phyloP scores from a whole-genome alignment of 2,329 filamentous ascomycete species.

The Trichoderma sp. region DNA sequence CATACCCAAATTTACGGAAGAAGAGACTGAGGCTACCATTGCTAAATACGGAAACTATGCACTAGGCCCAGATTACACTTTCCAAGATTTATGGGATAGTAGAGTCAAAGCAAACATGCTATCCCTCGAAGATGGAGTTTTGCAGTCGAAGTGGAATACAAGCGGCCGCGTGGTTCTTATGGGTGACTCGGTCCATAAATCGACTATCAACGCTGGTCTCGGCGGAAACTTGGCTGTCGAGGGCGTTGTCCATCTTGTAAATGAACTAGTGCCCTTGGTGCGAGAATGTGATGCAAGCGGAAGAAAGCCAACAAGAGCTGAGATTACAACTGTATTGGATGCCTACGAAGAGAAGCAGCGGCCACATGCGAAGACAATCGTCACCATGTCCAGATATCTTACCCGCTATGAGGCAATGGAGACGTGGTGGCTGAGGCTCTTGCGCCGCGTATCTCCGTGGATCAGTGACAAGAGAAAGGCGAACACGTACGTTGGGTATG shows the following conservation, averaged over 20 bases:
- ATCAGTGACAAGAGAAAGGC: conserved; percentile 19
- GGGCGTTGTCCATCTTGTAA: conserved; percentile 13
- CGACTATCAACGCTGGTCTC: conserved; percentile 10
- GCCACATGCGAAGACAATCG: conserved; percentile 9
- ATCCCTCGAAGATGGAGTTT: conserved; percentile 16
- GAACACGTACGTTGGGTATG: neutral
- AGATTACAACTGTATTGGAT: conserved; percentile 4
- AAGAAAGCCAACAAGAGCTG: neutral
- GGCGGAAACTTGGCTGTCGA: conserved; percentile 18
- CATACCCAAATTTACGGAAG: conserved; percentile 12
- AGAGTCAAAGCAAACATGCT: conserved; percentile 9
- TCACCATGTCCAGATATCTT: conserved; percentile 13
- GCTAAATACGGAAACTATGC: conserved; percentile 20
- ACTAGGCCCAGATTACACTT: conserved; percentile 9
- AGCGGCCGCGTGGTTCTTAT: conserved; percentile 1
- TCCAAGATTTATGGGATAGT: conserved; percentile 19
- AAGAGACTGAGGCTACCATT: conserved; percentile 13
- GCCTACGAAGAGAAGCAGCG: conserved; percentile 20
- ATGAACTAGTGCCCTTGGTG: conserved; percentile 12
- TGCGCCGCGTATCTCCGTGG: conserved; percentile 17
- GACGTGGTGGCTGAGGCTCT: conserved; percentile 21
- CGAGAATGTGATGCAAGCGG: neutral
- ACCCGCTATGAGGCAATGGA: conserved; percentile 20
- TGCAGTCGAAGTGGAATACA: conserved; percentile 17
- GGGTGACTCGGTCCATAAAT: conserved; percentile 10